These are phyloP conservation scores for Cyberlindnera galapagoensis DNA, from an alignment of 805 yeast genomes.

Conservation along the genomic window DNA sequence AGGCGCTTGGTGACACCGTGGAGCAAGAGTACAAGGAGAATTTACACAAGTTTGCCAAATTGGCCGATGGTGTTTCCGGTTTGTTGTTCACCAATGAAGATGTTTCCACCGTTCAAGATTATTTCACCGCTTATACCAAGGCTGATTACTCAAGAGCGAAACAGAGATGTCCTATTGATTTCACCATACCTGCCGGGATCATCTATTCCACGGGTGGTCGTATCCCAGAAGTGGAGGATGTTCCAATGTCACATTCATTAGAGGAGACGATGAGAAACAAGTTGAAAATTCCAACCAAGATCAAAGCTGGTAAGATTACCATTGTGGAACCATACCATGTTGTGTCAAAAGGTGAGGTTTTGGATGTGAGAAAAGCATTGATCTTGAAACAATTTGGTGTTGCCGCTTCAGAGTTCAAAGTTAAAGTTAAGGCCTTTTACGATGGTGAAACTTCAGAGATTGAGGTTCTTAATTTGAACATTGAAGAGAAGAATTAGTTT, in stretches of 20 bases:
- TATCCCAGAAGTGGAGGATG: conserved; percentile 83
- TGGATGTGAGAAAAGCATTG: conserved; percentile 88
- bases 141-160: conserved; percentile 90
- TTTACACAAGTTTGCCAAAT: conserved; percentile 58
- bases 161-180: conserved; percentile 72
- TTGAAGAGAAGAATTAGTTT: conserved; percentile 21
- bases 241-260: conserved; percentile 93
- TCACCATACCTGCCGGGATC: conserved; percentile 83
- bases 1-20: conserved; percentile 82
- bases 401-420: conserved; percentile 88
- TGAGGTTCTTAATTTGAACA: conserved; percentile 28
- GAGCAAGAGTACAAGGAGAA: conserved; percentile 90
- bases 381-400: conserved; percentile 93
- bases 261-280: conserved; percentile 89
- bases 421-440: conserved; percentile 71
- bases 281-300: conserved; percentile 85
- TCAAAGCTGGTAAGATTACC: conserved; percentile 81
- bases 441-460: conserved; percentile 46
- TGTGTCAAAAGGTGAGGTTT: conserved; percentile 68
- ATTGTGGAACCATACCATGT: conserved; percentile 73
- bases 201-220: conserved; percentile 96
- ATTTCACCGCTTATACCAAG: conserved; percentile 71
- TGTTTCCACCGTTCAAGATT: conserved; percentile 84
- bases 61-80: conserved; percentile 76
- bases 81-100: conserved; percentile 83